Evolutionary conservation across 345 rosid genomes (phyloP).

Genomic region (Noccaea caerulescens): DNA sequence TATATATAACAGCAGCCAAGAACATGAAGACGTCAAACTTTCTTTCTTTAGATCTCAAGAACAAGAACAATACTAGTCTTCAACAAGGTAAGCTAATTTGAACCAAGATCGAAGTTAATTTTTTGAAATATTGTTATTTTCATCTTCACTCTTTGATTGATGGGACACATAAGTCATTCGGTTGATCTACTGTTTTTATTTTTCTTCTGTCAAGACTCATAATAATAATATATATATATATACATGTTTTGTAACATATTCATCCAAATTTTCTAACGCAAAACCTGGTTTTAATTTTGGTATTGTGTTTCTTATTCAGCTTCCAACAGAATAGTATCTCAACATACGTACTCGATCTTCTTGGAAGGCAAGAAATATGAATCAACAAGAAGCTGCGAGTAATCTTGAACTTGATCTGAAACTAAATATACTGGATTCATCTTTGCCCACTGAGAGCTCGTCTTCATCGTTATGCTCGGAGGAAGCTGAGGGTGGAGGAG

Average conservation of each 20-base stretch:
- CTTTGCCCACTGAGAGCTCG: slow-evolving; percentile 36
- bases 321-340: not conserved
- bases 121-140: not conserved
- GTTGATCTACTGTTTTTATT: slow-evolving; percentile 1
- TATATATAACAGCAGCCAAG: slow-evolving; percentile 29
- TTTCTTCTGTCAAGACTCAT: not conserved
- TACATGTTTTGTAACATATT: not conserved
- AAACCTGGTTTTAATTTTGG: not conserved
- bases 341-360: slow-evolving; percentile 14
- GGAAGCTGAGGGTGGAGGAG: slow-evolving; percentile 40
- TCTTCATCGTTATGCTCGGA: slow-evolving; percentile 42
- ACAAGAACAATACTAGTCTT: slow-evolving; percentile 37
- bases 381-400: slow-evolving; percentile 32
- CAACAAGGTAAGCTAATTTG: slow-evolving; percentile 35
- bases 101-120: slow-evolving; percentile 12
- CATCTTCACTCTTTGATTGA: not conserved
- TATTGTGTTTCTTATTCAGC: slow-evolving; percentile 18
- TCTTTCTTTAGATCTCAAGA: slow-evolving; percentile 25
- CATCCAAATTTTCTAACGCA: not conserved
- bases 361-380: slow-evolving; percentile 40
- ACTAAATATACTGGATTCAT: slow-evolving; percentile 36
- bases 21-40: slow-evolving; percentile 35
- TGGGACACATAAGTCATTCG: not conserved
- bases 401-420: slow-evolving; percentile 41
- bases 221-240: not conserved